Conservation (phyloP, 2,329 filamentous ascomycete species). For the Didymella segeticola region DNA sequence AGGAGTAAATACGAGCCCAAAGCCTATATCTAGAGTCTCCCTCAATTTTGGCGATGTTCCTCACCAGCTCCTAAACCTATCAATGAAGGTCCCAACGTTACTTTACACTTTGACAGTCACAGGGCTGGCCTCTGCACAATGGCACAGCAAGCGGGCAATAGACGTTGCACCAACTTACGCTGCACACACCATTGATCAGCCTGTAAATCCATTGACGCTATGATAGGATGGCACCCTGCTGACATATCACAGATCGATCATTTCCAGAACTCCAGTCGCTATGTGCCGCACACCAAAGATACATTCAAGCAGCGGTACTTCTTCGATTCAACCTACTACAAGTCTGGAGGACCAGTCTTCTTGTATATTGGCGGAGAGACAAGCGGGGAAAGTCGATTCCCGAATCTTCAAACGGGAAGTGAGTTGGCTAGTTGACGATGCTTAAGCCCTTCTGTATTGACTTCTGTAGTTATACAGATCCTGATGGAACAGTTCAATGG, state of each 20-base stretch:
- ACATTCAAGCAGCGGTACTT: slow-evolving; percentile 65
- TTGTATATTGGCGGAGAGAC: slow-evolving; percentile 58
- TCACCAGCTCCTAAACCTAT: background rate
- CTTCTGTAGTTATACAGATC: slow-evolving; percentile 56
- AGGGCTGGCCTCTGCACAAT: slow-evolving; percentile 2
- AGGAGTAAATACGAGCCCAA: background rate
- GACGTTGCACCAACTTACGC: slow-evolving; percentile 23
- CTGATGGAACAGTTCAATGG: slow-evolving; percentile 62
- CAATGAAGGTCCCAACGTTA: slow-evolving; percentile 17
- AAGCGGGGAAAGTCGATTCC: slow-evolving; percentile 47
- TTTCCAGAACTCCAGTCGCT: slow-evolving; percentile 52
- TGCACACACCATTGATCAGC: slow-evolving; percentile 35
- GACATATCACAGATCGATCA: slow-evolving; percentile 51
- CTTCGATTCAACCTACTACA: slow-evolving; percentile 61
- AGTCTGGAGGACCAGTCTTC: slow-evolving; percentile 60
- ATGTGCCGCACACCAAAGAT: slow-evolving; percentile 52
- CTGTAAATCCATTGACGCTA: slow-evolving; percentile 15
- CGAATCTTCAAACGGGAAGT: slow-evolving; percentile 52
- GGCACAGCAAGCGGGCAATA: slow-evolving; percentile 21
- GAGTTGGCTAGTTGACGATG: slow-evolving; percentile 12
- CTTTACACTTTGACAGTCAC: slow-evolving; percentile 13
- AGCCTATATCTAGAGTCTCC: background rate
- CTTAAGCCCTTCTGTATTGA: background rate
- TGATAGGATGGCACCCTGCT: background rate
- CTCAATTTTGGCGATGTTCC: background rate